Percentiles rank a stretch among this genome's conserved stretches.
phyloP scores from a whole-genome alignment of 371 early-diverging fungal genomes.

The Lichtheimia ramosa region DNA sequence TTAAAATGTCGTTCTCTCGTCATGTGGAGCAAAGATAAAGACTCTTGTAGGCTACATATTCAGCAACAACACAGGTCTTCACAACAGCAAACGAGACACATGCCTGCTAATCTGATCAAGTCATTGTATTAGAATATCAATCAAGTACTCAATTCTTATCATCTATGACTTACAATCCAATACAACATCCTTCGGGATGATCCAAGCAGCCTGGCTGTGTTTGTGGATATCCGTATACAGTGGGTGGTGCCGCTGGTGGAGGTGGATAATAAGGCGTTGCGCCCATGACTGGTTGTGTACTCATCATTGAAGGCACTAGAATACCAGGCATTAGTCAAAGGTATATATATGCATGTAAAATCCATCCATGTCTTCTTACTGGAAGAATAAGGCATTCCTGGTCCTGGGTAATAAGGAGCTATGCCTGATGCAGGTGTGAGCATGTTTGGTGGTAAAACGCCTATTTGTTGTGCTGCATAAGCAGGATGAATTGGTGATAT shows the following conservation, averaged over 20 bases:
- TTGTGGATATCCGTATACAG: not conserved
- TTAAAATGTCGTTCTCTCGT: too few relatives aligned
- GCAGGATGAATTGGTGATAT: too few relatives aligned
- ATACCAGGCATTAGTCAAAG: not conserved
- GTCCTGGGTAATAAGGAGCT: too few relatives aligned
- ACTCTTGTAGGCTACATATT: not conserved
- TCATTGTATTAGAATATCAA: not conserved
- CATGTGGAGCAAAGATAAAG: too few relatives aligned
- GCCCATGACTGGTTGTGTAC: not conserved
- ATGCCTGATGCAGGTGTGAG: too few relatives aligned
- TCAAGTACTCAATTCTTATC: not conserved
- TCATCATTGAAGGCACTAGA: not conserved
- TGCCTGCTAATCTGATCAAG: not conserved
- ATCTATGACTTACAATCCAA: not conserved
- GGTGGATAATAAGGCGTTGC: not conserved
- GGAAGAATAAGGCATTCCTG: too few relatives aligned
- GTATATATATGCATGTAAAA: not conserved
- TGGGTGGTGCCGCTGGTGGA: not conserved
- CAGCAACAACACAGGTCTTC: conserved; percentile 6
- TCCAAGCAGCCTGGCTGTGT: conserved; percentile 7
- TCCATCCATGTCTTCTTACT: not conserved
- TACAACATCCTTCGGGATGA: conserved; percentile 10
- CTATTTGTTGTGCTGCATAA: too few relatives aligned
- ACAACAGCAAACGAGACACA: conserved; percentile 6
- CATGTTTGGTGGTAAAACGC: too few relatives aligned